Evolutionary conservation across 495 filamentous ascomycete species (phyloP).

Genomic region (Penicillium samsonianum): DNA sequence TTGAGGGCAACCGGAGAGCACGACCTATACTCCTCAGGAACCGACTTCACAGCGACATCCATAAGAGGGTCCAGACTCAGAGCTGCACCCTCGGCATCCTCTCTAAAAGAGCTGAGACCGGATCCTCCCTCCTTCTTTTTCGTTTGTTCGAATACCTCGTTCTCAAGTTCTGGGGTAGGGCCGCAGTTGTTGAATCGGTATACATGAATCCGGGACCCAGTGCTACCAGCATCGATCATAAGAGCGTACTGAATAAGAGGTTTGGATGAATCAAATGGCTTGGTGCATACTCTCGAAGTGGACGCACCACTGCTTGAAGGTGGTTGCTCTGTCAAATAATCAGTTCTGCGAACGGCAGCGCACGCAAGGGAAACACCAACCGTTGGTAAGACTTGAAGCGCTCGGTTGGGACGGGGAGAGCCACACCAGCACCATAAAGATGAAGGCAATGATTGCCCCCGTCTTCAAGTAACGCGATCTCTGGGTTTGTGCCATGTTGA

Average conservation of each 20-base stretch:
- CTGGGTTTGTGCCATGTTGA: slow-evolving; percentile 68
- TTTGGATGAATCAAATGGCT: slow-evolving; percentile 78
- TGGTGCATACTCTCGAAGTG: slow-evolving; percentile 67
- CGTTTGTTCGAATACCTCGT: slow-evolving; percentile 89
- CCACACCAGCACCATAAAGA: slow-evolving; percentile 76
- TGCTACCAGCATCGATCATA: slow-evolving; percentile 98
- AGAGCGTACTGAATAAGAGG: slow-evolving; percentile 95
- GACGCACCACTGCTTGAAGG: slow-evolving; percentile 25
- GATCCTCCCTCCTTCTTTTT: slow-evolving; percentile 73
- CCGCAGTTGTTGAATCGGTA: slow-evolving; percentile 99
- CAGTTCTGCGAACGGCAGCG: slow-evolving; percentile 8
- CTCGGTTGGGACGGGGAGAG: slow-evolving; percentile 59
- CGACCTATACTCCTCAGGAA: slow-evolving; percentile 81
- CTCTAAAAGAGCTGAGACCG: slow-evolving; percentile 82
- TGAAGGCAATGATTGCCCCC: slow-evolving; percentile 70
- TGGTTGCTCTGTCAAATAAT: slow-evolving; percentile 28
- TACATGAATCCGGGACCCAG: slow-evolving; percentile 95
- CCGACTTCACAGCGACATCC: slow-evolving; percentile 75
- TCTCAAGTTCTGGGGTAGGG: slow-evolving; percentile 87
- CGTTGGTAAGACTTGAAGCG: slow-evolving; percentile 38
- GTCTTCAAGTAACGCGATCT: slow-evolving; percentile 80
- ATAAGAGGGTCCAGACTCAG: slow-evolving; percentile 85
- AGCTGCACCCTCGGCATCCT: slow-evolving; percentile 83
- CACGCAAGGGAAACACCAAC: slow-evolving; percentile 31
- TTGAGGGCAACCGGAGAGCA: slow-evolving; percentile 95